phyloP scores from a whole-genome alignment of 2,329 filamentous ascomycete genomes.

The Chaetomium sp. region DNA sequence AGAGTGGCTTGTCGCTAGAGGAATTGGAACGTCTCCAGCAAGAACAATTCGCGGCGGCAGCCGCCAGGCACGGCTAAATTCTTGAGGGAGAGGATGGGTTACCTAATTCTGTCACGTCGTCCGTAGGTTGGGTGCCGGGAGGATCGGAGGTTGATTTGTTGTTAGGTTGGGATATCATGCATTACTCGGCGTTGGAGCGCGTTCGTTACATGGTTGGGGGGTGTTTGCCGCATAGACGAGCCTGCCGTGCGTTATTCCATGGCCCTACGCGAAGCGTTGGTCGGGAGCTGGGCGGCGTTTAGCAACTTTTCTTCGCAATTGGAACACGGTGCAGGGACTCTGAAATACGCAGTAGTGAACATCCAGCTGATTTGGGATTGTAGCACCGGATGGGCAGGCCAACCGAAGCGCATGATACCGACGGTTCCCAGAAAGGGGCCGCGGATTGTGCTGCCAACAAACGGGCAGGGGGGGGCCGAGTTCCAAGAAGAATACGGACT shows the following conservation, averaged over 20 bases:
- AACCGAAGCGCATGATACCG: background rate
- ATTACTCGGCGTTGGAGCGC: conserved; percentile 31
- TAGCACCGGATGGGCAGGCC: background rate
- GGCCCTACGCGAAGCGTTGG: background rate
- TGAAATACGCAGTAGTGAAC: background rate
- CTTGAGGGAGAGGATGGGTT: background rate
- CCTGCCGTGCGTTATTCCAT: conserved; percentile 16
- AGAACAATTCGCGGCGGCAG: conserved; percentile 84
- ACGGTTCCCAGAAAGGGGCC: background rate
- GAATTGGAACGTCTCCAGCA: conserved; percentile 87
- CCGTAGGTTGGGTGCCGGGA: background rate
- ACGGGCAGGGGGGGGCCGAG: background rate
- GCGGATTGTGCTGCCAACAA: background rate
- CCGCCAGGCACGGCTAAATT: conserved; percentile 65
- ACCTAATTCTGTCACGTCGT: background rate
- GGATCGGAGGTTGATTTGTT: background rate
- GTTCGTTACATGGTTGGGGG: conserved; percentile 11
- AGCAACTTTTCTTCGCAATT: background rate
- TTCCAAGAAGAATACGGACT: conserved; percentile 31
- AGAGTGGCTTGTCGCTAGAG: conserved; percentile 88
- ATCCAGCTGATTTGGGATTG: background rate
- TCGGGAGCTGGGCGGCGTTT: background rate
- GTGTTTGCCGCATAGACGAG: conserved; percentile 20
- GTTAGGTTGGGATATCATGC: conserved; percentile 11
- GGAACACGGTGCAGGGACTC: background rate